Evolutionary conservation across 345 rosid species (phyloP), one percentile per base, ranked within the genome.

Genomic region (Euphorbia peplus): DNA sequence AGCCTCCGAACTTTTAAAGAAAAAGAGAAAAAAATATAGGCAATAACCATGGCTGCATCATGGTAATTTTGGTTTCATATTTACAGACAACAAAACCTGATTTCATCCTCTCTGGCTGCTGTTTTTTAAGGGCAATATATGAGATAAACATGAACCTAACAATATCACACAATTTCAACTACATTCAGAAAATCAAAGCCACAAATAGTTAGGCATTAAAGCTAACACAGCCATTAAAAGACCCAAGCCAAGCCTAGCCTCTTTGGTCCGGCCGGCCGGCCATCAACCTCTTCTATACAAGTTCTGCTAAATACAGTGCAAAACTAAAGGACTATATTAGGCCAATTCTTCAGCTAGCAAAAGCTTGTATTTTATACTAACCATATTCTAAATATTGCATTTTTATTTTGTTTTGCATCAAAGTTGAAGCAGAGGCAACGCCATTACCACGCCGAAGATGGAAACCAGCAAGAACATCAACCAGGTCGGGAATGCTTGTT

Each of bases 361-460:
- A 59, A 52, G 51, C 64, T 50, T 39, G 75, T 60, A 63, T 60
- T 44, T 39, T 39, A 57, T 44, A 55, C 83, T 69, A 76, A 71
- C 54, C 64, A 50, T 39, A 39, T 56, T 75, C 65, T 59, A 30
- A 59, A 50, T 54, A 11, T 67, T 73, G 48, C 47, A 72, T 29
- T 51, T 66, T 48, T 30, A n/a, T n/a, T 2, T 32, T 32, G 4
- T 47, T 30, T 6, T n/a, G n/a, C 35, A 28, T 89, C 82, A 92
- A 72, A 88, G 92, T 73, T 95, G 98, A 67, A 95, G 97, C 74
- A 95, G 79, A 26, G 99, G 99, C 79, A 95, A 79, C 1, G 99
- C 93, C 99, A 95, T 95, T 66, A 95, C 96, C 19, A 92, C 68
- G 37, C 99, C 98, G 35, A 92, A 87, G 73, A 90, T 81, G 8